These are phyloP conservation scores for Sporothrix schenckii DNA, from an alignment of 2,329 filamentous ascomycete species.

Conservation along the genomic window DNA sequence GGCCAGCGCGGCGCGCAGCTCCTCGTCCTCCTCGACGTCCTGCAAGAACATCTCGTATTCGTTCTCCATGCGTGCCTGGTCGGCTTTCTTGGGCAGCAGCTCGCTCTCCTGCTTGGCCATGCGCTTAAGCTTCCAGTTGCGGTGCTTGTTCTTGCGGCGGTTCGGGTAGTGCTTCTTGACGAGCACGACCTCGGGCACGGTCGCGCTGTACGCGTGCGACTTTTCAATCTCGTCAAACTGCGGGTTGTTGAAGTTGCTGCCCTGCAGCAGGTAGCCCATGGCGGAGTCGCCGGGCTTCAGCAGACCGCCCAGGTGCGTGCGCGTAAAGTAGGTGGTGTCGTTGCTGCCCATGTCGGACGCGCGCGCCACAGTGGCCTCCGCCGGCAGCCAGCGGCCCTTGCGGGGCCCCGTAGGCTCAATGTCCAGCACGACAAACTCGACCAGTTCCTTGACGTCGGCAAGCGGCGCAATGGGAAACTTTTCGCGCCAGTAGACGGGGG, in stretches of 20 bases:
- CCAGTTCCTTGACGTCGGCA: conserved; percentile 79
- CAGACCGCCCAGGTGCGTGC: conserved; percentile 85
- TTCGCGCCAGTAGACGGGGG: conserved; percentile 80
- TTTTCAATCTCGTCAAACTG: conserved; percentile 82
- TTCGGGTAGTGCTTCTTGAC: conserved; percentile 94
- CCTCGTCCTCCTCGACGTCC: conserved; percentile 93
- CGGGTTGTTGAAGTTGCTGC: conserved; percentile 89
- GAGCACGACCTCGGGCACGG: conserved; percentile 87
- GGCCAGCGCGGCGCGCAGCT: conserved; percentile 79
- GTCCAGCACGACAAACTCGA: conserved; percentile 93
- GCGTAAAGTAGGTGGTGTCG: conserved; percentile 83
- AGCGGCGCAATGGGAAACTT: conserved; percentile 76
- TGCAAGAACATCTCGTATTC: conserved; percentile 98
- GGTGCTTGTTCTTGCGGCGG: conserved; percentile 76
- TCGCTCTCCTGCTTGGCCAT: conserved; percentile 90
- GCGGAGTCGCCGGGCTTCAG: conserved; percentile 88
- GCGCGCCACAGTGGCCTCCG: conserved; percentile 84
- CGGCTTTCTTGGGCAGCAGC: conserved; percentile 79
- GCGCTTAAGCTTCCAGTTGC: conserved; percentile 93
- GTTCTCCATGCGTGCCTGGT: conserved; percentile 83
- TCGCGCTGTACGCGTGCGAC: conserved; percentile 72
- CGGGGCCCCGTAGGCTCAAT: conserved; percentile 77
- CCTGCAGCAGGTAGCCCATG: conserved; percentile 89
- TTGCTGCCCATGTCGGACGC: conserved; percentile 85
- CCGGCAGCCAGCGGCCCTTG: conserved; percentile 80